A percentile compares a stretch with the other conserved stretches of the same genome.
phyloP scores from a whole-genome alignment of 495 filamentous ascomycete genomes.

The Pyrenula aspistea region DNA sequence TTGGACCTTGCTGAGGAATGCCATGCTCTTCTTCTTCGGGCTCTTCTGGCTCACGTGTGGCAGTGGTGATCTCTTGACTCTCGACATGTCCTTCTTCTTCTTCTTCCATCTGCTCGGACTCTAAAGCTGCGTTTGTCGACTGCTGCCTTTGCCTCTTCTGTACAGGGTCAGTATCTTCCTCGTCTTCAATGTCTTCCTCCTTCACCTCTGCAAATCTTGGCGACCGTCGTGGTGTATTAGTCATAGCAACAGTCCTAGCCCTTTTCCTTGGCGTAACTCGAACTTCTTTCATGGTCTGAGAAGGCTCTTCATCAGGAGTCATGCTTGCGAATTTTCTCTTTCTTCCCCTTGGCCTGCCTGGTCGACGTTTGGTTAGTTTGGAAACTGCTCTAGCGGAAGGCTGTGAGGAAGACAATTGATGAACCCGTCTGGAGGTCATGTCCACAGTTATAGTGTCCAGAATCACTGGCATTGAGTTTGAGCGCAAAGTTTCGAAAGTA shows the following conservation, averaged over 20 bases:
- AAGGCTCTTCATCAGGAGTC: conserved; percentile 6
- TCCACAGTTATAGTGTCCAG: not conserved
- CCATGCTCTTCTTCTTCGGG: not conserved
- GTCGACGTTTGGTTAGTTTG: not conserved
- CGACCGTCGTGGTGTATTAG: conserved; percentile 2
- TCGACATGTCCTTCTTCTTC: conserved; percentile 16
- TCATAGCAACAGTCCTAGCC: conserved; percentile 17
- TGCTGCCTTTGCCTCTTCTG: conserved; percentile 1
- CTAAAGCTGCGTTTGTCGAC: not conserved
- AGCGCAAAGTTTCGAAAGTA: not conserved
- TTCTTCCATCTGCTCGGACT: conserved; percentile 4
- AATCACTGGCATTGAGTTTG: not conserved
- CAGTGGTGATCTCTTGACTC: conserved; percentile 9
- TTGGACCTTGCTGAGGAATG: conserved; percentile 9
- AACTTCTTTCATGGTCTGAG: conserved; percentile 2
- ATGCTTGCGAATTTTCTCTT: conserved; percentile 10
- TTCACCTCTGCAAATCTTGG: conserved; percentile 6
- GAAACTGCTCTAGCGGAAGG: not conserved
- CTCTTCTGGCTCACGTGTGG: conserved; percentile 2
- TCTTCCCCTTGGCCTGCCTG: conserved; percentile 10
- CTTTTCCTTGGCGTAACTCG: conserved; percentile 11
- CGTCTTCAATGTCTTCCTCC: conserved; percentile 2
- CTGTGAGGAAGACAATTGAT: not conserved
- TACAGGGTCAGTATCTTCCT: too few relatives aligned
- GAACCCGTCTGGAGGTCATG: not conserved